Base-by-base conservation (phyloP, 192 early-diverging fungal species). In the Coemansia sp. region DNA sequence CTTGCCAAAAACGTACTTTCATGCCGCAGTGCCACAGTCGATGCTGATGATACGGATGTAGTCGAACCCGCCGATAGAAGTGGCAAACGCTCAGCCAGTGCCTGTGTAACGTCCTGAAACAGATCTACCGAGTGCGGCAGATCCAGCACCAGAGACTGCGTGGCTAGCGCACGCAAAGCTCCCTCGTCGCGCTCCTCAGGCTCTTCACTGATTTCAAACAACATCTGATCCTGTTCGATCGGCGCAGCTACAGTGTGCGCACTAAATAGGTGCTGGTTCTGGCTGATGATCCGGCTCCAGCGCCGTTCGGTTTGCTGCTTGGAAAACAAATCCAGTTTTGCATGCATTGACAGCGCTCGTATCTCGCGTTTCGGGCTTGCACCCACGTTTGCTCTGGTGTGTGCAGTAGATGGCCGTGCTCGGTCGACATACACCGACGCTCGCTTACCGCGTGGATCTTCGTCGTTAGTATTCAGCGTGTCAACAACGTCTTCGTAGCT, bases 191-290 rank as follows among this genome's bases (percentile, higher is more conserved):
- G 12, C 46, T 48, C 46, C 42, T 44, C 22, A 6, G 46, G 34
- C 15, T 54, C 54, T 44, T 64, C 37, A 25, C 53, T 2, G n/a
- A 47, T 57, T n/a, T 19, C 63, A 22, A 56, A 34, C 26, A 57
- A 28, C n/a, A 22, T 2, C 10, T 31, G 14, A 19, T 64, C 63
- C 4, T 61, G 55, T 37, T 19, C 62, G 34, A 52, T 14, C 19
- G 46, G n/a, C n/a, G n/a, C 49, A 25, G 40, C 26, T 17, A 14
- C 25, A 17, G 19, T 9, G 4, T 69, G 52, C 1, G 64, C 15
- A 4, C 44, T 44, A 59, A 80, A 80, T 51, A 80, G 63, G 38
- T 80, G 77, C 65, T 80, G 77, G 59, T 80, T 80, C 55, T 72
- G 59, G 62, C n/a, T 59, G 61, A 80, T 62, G 47, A 74, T 71